Percentiles rank a stretch among this genome's conserved stretches.
phyloP scores from a whole-genome alignment of 2,329 filamentous ascomycete species.

The Cryphonectria nitschkei region DNA sequence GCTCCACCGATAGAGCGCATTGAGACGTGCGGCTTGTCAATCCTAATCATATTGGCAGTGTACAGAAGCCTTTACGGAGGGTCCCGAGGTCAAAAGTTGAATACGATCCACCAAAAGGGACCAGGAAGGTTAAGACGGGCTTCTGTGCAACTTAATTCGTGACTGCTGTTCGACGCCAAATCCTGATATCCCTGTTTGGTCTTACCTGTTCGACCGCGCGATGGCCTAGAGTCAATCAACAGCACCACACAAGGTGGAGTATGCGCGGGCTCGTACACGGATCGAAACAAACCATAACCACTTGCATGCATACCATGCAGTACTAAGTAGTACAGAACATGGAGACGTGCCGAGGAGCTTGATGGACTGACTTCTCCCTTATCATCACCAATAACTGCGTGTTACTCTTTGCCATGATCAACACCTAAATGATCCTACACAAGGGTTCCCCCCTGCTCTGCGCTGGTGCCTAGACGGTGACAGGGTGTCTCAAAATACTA shows the following conservation, averaged over 20 bases:
- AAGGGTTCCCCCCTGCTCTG: not conserved
- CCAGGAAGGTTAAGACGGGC: not conserved
- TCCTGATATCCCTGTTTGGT: not conserved
- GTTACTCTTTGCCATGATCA: not conserved
- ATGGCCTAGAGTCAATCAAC: not conserved
- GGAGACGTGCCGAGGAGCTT: not conserved
- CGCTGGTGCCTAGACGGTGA: not conserved
- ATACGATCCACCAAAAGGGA: constrained; percentile 10
- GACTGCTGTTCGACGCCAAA: not conserved
- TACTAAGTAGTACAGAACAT: not conserved
- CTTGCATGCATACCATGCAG: not conserved
- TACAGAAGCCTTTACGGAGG: not conserved
- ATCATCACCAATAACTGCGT: not conserved
- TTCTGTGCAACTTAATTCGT: not conserved
- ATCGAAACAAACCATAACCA: not conserved
- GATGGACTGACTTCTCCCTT: not conserved
- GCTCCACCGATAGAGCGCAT: not conserved
- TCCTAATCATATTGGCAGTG: not conserved
- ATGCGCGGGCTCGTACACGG: not conserved
- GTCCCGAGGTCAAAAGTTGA: constrained; percentile 1
- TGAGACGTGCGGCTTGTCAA: not conserved
- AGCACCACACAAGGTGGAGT: not conserved
- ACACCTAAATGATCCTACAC: constrained; percentile 2
- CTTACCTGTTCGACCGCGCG: not conserved
- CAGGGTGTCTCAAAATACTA: not conserved